Evolutionary conservation across 2,329 filamentous ascomycete species (phyloP).

Genomic region (Hortaea werneckii): DNA sequence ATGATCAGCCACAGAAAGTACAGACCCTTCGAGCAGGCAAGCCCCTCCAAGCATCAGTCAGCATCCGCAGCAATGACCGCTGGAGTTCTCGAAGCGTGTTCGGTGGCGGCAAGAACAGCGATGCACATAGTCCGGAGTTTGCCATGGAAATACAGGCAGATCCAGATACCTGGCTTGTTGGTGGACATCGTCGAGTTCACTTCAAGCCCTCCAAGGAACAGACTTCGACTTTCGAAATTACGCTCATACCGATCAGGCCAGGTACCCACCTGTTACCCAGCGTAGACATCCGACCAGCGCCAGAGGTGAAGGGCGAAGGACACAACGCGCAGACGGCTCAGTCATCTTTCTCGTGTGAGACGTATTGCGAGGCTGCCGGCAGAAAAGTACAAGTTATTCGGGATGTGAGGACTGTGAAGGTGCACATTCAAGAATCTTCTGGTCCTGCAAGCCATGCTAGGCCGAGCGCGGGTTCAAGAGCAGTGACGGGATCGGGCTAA

Average conservation of each 20-base stretch:
- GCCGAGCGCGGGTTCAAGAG: neutral
- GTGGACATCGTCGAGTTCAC: slow-evolving; percentile 68
- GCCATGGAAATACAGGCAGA: slow-evolving; percentile 71
- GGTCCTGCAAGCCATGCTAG: neutral
- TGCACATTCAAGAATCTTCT: slow-evolving; percentile 1
- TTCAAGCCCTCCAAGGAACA: slow-evolving; percentile 44
- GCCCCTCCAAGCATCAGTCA: slow-evolving; percentile 52
- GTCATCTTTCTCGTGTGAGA: slow-evolving; percentile 52
- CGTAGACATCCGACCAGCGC: slow-evolving; percentile 62
- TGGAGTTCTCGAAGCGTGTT: slow-evolving; percentile 46
- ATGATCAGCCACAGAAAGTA: slow-evolving; percentile 21
- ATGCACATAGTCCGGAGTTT: slow-evolving; percentile 47
- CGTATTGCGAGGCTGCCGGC: slow-evolving; percentile 67
- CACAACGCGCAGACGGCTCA: slow-evolving; percentile 5
- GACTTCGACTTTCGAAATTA: slow-evolving; percentile 49
- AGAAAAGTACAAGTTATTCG: slow-evolving; percentile 59
- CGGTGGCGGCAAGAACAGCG: slow-evolving; percentile 11
- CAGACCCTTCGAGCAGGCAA: slow-evolving; percentile 48
- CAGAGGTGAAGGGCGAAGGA: slow-evolving; percentile 27
- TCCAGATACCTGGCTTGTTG: slow-evolving; percentile 72
- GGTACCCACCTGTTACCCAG: slow-evolving; percentile 69
- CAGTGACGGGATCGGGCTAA: neutral
- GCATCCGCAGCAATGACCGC: slow-evolving; percentile 44
- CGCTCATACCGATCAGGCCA: slow-evolving; percentile 69
- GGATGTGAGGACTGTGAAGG: slow-evolving; percentile 5